Percentiles rank a stretch among this genome's conserved stretches.
These are phyloP conservation scores for Tolypocladium ophioglossoides DNA, from an alignment of 2,329 filamentous ascomycete species.

Conservation along the genomic window DNA sequence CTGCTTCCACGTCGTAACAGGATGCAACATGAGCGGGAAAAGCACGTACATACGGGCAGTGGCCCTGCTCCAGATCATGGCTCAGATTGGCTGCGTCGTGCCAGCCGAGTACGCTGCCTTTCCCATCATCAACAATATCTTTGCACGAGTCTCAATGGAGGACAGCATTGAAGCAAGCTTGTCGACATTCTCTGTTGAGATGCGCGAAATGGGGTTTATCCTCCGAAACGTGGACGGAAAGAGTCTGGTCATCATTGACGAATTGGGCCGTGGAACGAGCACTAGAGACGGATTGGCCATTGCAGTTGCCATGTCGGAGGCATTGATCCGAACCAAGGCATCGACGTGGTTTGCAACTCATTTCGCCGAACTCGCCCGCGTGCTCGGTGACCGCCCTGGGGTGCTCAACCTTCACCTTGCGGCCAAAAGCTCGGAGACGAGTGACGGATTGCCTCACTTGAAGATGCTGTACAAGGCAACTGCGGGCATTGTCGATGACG, in stretches of 20 bases:
- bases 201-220: conserved; percentile 94
- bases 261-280: conserved; percentile 84
- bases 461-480: conserved; percentile 82
- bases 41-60: conserved; percentile 87
- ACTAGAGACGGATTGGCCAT: conserved; percentile 82
- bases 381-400: conserved; percentile 63
- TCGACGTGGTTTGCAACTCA: conserved; percentile 92
- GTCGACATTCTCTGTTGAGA: conserved; percentile 88
- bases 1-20: conserved; percentile 87
- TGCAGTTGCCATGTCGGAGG: conserved; percentile 81
- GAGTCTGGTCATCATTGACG: conserved; percentile 79
- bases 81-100: conserved; percentile 84
- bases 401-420: conserved; percentile 76
- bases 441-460: conserved; percentile 48
- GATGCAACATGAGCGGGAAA: conserved; percentile 97
- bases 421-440: conserved; percentile 47
- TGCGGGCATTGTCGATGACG: conserved; percentile 57
- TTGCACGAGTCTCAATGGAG: conserved; percentile 77
- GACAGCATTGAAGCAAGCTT: conserved; percentile 85
- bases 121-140: conserved; percentile 70
- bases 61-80: conserved; percentile 82
- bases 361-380: conserved; percentile 70
- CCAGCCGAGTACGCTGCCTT: conserved; percentile 78
- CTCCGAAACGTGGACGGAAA: conserved; percentile 66
- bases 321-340: conserved; percentile 66